phyloP scores from a whole-genome alignment of 176 grass and related monocot species.

The Musa troglodytarum region DNA sequence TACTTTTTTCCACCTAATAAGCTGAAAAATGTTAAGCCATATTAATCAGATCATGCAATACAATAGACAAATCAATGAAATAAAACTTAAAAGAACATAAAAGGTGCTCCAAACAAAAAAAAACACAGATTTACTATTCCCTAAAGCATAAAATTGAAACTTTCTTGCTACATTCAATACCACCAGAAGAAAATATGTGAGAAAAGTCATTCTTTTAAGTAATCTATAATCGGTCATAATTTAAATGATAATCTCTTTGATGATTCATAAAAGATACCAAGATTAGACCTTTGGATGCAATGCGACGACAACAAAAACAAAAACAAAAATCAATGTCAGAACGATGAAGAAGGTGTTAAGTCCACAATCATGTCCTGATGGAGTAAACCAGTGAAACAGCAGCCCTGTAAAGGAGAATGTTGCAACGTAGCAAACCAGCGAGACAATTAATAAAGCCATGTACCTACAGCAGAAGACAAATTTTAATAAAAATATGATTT shows the following conservation, averaged over 20 bases:
- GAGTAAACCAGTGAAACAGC: constrained; percentile 96
- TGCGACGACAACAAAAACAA: constrained; percentile 65
- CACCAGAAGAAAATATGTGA: background rate
- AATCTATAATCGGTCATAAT: background rate
- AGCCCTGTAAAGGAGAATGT: constrained; percentile 74
- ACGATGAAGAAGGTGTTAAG: constrained; percentile 93
- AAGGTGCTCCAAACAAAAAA: background rate
- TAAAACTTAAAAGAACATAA: background rate
- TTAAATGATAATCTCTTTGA: background rate
- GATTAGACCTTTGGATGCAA: constrained; percentile 80
- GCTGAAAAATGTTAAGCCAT: background rate
- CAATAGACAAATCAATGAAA: background rate
- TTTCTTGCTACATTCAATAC: background rate
- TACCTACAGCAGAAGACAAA: constrained; percentile 46
- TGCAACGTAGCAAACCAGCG: constrained; percentile 73
- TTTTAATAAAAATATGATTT: background rate
- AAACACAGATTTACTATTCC: background rate
- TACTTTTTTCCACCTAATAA: no score
- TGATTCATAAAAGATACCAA: background rate
- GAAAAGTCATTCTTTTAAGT: background rate
- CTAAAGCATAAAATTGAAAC: background rate
- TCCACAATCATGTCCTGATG: constrained; percentile 89
- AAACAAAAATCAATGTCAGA: constrained; percentile 77
- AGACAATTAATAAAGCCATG: constrained; percentile 79
- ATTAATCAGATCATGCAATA: background rate